Percentiles rank a stretch among this genome's conserved stretches.
Evolutionary conservation across 2,329 filamentous ascomycete species (phyloP).

Genomic region (Talaromyces sp.): DNA sequence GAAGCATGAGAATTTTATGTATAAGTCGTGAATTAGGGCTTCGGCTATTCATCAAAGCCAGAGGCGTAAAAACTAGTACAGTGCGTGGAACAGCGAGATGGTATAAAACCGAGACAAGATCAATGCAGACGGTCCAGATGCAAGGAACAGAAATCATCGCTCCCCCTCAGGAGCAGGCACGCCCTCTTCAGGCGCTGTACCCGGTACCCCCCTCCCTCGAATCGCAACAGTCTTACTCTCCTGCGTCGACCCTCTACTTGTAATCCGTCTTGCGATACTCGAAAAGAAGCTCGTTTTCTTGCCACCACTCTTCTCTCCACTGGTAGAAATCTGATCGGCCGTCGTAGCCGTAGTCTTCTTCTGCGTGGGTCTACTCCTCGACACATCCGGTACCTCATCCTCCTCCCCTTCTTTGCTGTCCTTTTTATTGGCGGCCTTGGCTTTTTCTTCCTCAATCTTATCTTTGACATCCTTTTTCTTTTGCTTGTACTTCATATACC

Average conservation of each 20-base stretch:
- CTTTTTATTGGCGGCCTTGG: slow-evolving; percentile 47
- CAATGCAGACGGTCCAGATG: not conserved
- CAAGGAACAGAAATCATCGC: slow-evolving; percentile 17
- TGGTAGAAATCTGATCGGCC: not conserved
- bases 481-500: slow-evolving; percentile 66
- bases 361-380: slow-evolving; percentile 4
- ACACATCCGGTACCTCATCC: not conserved
- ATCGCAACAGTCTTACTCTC: not conserved
- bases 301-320: not conserved
- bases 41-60: not conserved
- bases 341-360: slow-evolving; percentile 5
- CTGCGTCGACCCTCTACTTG: not conserved
- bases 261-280: not conserved
- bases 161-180: slow-evolving; percentile 25
- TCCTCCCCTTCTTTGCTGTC: not conserved
- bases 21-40: not conserved
- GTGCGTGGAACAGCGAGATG: not conserved
- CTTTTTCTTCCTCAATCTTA: slow-evolving; percentile 43
- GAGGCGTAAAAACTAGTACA: not conserved
- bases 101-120: not conserved
- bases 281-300: slow-evolving; percentile 8
- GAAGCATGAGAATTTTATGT: not conserved
- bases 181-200: slow-evolving; percentile 27
- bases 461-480: slow-evolving; percentile 57
- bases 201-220: slow-evolving; percentile 18